Base-by-base conservation (phyloP, 345 rosid species). In the Mangifera indica region DNA sequence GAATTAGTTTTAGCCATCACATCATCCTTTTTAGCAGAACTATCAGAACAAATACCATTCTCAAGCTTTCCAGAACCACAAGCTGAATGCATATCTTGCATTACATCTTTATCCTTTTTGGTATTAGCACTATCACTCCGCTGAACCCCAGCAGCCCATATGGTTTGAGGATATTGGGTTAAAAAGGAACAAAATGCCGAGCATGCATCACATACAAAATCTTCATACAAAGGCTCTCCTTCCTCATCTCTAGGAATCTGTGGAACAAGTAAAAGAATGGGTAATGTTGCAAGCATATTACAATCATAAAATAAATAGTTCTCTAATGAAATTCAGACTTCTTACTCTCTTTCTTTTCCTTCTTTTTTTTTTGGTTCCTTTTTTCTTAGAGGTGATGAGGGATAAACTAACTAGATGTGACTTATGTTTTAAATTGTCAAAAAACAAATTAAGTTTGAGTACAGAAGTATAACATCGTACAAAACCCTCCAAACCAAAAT, bases 161-260 rank as follows among this genome's bases (percentile, higher is more conserved):
- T 77, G 42, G 81, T 84, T 76, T 80, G 82, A 44, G 96, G 93
- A 82, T 91, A 89, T 48, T 73, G 72, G 48, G 77, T 71, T 66
- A 96, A 84, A 79, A 96, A 93, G 54, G 91, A 89, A 77, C 93
- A 91, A 71, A 74, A 64, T 17, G 78, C 76, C 7, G 95, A 87
- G 79, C 99, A 95, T 45, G 75, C 78, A 78, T 83, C 82, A 85
- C 99, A 93, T 76, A 93, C 84, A 76, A 95, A 89, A 73, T 95
- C 99, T 63, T 89, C 98, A 63, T 91, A 95, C 18, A 85, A 66
- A 34, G 94, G 96, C 62, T 88, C 97, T 57, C 96, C 98, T 76
- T 95, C 98, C 64, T 87, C 94, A 61, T 91, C 97, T 75, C 84
- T 87, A 26, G 94, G 96, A 74, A 93, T 91, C 98, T 95, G 86